These are phyloP conservation scores for Ogataea haglerorum DNA, from an alignment of 805 yeast species.

Conservation along the genomic window DNA sequence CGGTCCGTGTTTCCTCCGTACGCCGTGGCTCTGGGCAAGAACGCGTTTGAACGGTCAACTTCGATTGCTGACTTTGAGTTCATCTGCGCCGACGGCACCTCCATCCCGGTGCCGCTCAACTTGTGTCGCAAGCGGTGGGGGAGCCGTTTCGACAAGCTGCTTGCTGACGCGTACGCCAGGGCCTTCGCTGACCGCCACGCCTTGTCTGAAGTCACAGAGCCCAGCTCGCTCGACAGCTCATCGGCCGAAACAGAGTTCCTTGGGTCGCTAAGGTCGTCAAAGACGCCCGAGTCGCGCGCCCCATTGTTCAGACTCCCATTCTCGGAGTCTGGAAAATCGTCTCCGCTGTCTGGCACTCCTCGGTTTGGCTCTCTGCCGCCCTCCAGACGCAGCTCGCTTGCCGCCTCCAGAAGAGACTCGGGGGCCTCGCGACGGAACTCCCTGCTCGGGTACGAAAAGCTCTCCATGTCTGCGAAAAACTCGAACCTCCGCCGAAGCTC, in stretches of 20 bases:
- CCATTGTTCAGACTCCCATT: slow-evolving; percentile 70
- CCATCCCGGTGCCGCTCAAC: slow-evolving; percentile 58
- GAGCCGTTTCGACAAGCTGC: slow-evolving; percentile 55
- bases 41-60: slow-evolving; percentile 64
- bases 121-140: slow-evolving; percentile 78
- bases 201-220: not conserved
- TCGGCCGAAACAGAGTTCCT: slow-evolving; percentile 11
- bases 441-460: not conserved
- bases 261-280: slow-evolving; percentile 9
- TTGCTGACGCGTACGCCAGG: slow-evolving; percentile 62
- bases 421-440: slow-evolving; percentile 4
- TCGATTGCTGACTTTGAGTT: slow-evolving; percentile 69
- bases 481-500: slow-evolving; percentile 21
- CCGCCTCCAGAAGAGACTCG: not conserved
- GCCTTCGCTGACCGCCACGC: slow-evolving; percentile 38
- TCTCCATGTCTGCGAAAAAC: slow-evolving; percentile 10
- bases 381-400: slow-evolving; percentile 26
- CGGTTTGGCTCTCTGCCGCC: slow-evolving; percentile 18
- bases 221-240: not conserved
- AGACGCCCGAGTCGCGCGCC: slow-evolving; percentile 22
- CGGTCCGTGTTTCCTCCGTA: slow-evolving; percentile 71
- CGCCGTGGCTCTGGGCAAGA: slow-evolving; percentile 74
- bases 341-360: slow-evolving; percentile 10
- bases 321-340: slow-evolving; percentile 41
- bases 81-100: slow-evolving; percentile 64